phyloP scores from a whole-genome alignment of 2,329 filamentous ascomycete genomes.

The Cladosporium sp. region DNA sequence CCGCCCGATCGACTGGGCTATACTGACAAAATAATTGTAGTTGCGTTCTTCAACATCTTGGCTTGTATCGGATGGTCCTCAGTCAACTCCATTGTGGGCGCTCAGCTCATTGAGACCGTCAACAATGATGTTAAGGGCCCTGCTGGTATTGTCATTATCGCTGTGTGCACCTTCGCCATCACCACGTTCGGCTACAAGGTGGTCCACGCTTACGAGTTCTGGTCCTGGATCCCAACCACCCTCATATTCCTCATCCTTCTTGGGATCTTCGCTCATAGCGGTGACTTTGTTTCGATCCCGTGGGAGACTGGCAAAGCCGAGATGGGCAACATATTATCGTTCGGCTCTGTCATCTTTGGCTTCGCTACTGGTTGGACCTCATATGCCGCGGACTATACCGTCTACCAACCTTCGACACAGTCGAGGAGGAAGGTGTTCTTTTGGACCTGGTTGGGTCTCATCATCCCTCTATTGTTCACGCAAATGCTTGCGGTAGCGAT shows the following conservation, averaged over 20 bases:
- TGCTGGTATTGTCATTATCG: conserved; percentile 75
- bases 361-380: conserved; percentile 74
- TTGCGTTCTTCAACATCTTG: conserved; percentile 70
- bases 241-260: conserved; percentile 73
- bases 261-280: conserved; percentile 67
- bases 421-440: conserved; percentile 65
- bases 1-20: background rate
- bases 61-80: conserved; percentile 75
- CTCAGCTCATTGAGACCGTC: conserved; percentile 74
- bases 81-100: conserved; percentile 78
- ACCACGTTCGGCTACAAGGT: conserved; percentile 76
- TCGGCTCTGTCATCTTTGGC: conserved; percentile 66
- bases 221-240: conserved; percentile 71
- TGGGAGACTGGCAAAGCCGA: conserved; percentile 62
- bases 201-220: conserved; percentile 77
- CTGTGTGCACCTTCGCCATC: conserved; percentile 66
- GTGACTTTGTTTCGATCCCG: conserved; percentile 64
- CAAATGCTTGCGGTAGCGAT: conserved; percentile 73
- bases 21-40: conserved; percentile 38
- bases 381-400: conserved; percentile 77
- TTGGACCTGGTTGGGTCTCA: conserved; percentile 69
- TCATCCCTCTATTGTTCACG: conserved; percentile 71
- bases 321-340: conserved; percentile 64
- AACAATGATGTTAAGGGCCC: conserved; percentile 69
- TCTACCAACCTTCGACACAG: conserved; percentile 69